Evolutionary conservation across 352 stramenopile species (phyloP).

Genomic region (Phytophthora tubulina): DNA sequence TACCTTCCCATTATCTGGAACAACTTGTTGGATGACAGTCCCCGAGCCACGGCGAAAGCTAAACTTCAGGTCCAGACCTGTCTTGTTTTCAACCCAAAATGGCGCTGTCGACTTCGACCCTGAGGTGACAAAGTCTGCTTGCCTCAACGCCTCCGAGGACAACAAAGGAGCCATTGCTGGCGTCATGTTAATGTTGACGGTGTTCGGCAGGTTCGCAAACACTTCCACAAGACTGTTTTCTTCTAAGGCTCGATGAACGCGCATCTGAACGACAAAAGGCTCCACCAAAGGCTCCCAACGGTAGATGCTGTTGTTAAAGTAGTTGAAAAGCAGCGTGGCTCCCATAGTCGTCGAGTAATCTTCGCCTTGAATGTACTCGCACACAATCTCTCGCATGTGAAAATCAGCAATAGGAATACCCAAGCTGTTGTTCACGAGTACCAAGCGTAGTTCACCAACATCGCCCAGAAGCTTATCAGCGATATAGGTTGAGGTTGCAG

Average conservation of each 20-base stretch:
- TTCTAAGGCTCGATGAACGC: conserved; percentile 72
- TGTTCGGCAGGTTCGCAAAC: conserved; percentile 85
- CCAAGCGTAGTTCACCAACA: conserved; percentile 84
- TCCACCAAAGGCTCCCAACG: conserved; percentile 90
- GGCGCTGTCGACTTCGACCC: conserved; percentile 87
- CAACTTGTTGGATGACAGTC: conserved; percentile 82
- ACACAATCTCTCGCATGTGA: conserved; percentile 88
- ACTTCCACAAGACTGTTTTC: conserved; percentile 82
- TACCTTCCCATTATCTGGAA: conserved; percentile 72
- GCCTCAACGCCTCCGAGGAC: conserved; percentile 79
- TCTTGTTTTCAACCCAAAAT: conserved; percentile 93
- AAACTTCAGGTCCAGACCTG: conserved; percentile 84
- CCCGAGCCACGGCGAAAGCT: conserved; percentile 86
- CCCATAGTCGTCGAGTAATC: conserved; percentile 84
- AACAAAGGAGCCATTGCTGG: conserved; percentile 88
- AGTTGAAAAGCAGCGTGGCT: conserved; percentile 85
- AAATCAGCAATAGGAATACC: conserved; percentile 90
- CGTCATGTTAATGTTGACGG: conserved; percentile 90
- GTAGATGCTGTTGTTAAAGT: conserved; percentile 94
- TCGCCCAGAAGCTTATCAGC: conserved; percentile 87
- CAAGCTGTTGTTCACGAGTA: conserved; percentile 91
- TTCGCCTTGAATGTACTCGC: conserved; percentile 89
- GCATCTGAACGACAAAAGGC: conserved; percentile 84
- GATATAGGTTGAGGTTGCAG: conserved; percentile 43
- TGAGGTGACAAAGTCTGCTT: conserved; percentile 89